phyloP scores from a whole-genome alignment of 345 rosid species.

The Microthlaspi erraticum region DNA sequence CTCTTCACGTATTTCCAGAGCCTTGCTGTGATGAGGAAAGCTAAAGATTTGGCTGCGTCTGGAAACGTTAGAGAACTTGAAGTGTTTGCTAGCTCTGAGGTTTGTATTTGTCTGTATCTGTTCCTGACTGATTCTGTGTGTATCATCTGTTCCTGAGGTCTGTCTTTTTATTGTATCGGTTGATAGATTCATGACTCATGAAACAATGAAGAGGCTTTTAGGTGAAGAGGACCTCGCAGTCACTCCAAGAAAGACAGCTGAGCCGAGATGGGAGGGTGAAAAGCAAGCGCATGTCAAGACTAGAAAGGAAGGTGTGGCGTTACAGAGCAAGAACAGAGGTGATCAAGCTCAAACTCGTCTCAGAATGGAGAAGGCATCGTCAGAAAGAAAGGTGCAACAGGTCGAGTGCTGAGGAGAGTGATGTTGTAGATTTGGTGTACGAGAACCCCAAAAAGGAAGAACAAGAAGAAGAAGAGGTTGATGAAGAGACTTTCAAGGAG shows the following conservation, averaged over 20 bases:
- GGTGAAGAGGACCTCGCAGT: conserved; percentile 68
- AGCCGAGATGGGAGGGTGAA: too few species aligned
- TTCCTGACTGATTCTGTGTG: not conserved
- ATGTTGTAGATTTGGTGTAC: too few species aligned
- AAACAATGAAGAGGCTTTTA: conserved; percentile 62
- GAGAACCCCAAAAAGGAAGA: too few species aligned
- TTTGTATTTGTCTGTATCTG: too few species aligned
- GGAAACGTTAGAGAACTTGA: conserved; percentile 61
- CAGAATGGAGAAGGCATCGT: too few species aligned
- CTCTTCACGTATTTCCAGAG: conserved; percentile 49
- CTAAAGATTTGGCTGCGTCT: conserved; percentile 61
- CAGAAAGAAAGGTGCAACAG: too few species aligned
- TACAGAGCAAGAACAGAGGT: too few species aligned
- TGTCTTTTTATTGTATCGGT: conserved; percentile 52
- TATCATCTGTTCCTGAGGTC: conserved; percentile 19
- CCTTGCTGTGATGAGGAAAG: conserved; percentile 53
- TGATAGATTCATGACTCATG: conserved; percentile 77
- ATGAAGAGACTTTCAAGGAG: conserved; percentile 74
- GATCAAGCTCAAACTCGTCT: too few species aligned
- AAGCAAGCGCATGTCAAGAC: too few species aligned
- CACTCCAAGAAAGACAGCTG: conserved; percentile 68
- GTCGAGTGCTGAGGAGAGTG: too few species aligned
- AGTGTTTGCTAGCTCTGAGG: conserved; percentile 63
- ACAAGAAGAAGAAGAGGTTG: conserved; percentile 54
- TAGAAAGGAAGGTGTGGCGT: too few species aligned